These are phyloP conservation scores for Solanum commersonii DNA, from an alignment of 257 asterid species.

Conservation along the genomic window DNA sequence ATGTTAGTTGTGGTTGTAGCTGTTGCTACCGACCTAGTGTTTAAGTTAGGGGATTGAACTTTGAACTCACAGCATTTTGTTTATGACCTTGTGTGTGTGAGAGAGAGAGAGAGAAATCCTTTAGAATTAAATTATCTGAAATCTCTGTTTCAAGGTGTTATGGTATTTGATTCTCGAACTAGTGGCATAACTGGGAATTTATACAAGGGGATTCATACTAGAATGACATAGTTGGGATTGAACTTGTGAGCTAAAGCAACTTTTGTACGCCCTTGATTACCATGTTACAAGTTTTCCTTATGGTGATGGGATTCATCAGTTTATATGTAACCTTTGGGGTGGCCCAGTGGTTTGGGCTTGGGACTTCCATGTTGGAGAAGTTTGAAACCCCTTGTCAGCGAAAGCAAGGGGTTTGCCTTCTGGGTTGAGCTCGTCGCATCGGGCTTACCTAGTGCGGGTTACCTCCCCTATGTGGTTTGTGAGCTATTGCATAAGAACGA, in stretches of 20 bases:
- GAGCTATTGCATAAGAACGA: neutral
- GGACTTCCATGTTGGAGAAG: neutral
- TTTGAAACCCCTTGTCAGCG: no score
- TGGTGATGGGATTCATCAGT: neutral
- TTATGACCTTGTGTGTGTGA: neutral
- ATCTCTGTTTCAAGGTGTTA: neutral
- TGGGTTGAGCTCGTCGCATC: fast-evolving
- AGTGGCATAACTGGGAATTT: neutral
- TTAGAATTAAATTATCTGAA: neutral
- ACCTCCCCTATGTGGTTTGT: neutral
- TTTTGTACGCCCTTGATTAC: neutral
- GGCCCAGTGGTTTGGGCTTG: neutral
- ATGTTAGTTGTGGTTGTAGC: neutral
- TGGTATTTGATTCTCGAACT: neutral
- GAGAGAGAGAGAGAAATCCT: neutral
- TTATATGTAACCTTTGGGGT: neutral
- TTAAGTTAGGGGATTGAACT: neutral
- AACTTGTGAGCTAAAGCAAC: neutral
- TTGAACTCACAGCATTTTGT: neutral
- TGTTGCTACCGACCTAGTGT: neutral
- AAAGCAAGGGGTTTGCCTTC: no score
- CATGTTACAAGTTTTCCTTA: neutral
- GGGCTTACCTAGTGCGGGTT: neutral
- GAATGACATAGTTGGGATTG: neutral
- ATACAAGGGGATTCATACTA: neutral